Evolutionary conservation across 2,329 filamentous ascomycete genomes (phyloP), one percentile per base, ranked within the genome.

Genomic region (Rhytidhysteron rufulum): DNA sequence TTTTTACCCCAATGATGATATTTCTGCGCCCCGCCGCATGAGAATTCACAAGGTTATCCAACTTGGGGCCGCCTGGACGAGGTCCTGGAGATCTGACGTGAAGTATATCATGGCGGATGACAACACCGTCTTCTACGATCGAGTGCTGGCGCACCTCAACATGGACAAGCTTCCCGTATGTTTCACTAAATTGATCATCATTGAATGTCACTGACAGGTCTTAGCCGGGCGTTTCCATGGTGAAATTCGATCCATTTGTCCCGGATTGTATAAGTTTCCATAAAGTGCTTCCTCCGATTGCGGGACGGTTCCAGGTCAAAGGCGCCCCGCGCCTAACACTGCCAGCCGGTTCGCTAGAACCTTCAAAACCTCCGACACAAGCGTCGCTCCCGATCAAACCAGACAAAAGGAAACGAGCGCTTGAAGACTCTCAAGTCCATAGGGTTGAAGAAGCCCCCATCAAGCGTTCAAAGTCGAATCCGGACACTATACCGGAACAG

Each of bases 31-130:
- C 6, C 78, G 90, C 29, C 79, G 78, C 40, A 65, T 82, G 42
- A 82, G 86, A 4, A 95, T 96, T 38, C 76, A 76, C 21, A 89
- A 84, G 60, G 83, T 86, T 0, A 75, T 80, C 25, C 50, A 62
- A 37, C 46, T 63, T 10, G 91, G 91, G 31, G 91, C 85, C 1
- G 68, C 61, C 1, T 93, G 89, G 82, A 77, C 80, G 20, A 75
- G 74, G 37, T 66, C 72, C 1, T 78, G 83, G 57, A 62, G 63
- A 21, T 53, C 61, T 1, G 65, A 57, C 17, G 78, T 93, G 13
- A 94, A 85, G 1, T 88, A 95, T 65, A 69, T 95, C 35, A 75
- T 97, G 43, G 83, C 88, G 2, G 90, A 96, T 57, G 83, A 80
- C 48, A 66, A 66, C 2, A 50, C 40, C 15, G 10, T 93, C 36